Conservation (phyloP, 495 filamentous ascomycete genomes). For the Articulospora tetracladia region DNA sequence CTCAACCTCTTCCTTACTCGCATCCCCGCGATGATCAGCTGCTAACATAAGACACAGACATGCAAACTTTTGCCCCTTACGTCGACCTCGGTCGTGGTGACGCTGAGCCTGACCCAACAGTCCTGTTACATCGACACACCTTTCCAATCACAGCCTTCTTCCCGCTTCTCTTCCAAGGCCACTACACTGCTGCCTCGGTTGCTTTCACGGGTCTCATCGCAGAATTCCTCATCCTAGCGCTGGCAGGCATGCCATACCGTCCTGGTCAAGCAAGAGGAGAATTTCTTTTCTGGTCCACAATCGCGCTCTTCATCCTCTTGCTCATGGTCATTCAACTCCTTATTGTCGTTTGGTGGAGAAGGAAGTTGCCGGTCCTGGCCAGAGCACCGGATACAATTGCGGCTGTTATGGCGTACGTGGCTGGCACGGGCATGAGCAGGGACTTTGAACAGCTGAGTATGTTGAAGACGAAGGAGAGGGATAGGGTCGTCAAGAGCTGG, state of each 20-base stretch:
- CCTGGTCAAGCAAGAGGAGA: conserved; percentile 28
- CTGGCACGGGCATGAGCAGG: conserved; percentile 5
- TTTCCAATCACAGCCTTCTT: conserved; percentile 28
- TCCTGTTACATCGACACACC: conserved; percentile 22
- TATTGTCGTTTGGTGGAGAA: neutral
- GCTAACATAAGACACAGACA: conserved; percentile 1
- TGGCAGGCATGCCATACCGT: conserved; percentile 29
- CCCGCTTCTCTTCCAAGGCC: conserved; percentile 21
- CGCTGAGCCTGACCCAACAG: conserved; percentile 21
- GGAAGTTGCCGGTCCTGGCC: conserved; percentile 1
- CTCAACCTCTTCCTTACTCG: neutral
- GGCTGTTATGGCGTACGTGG: conserved; percentile 9
- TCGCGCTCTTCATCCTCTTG: conserved; percentile 18
- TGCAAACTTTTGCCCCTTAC: conserved; percentile 11
- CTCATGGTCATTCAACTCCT: conserved; percentile 25
- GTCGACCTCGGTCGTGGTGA: conserved; percentile 5
- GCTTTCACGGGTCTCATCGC: conserved; percentile 25
- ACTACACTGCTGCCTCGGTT: conserved; percentile 22
- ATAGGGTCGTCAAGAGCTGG: conserved; percentile 8
- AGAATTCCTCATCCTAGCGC: conserved; percentile 28
- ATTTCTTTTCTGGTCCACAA: conserved; percentile 27
- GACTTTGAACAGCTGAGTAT: conserved; percentile 5
- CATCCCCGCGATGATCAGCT: neutral
- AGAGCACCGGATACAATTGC: conserved; percentile 8
- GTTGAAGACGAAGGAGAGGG: conserved; percentile 3